Evolutionary conservation across 176 grass and related monocot genomes (phyloP), one percentile per base, ranked within the genome.

Genomic region (Ensete glaucum): DNA sequence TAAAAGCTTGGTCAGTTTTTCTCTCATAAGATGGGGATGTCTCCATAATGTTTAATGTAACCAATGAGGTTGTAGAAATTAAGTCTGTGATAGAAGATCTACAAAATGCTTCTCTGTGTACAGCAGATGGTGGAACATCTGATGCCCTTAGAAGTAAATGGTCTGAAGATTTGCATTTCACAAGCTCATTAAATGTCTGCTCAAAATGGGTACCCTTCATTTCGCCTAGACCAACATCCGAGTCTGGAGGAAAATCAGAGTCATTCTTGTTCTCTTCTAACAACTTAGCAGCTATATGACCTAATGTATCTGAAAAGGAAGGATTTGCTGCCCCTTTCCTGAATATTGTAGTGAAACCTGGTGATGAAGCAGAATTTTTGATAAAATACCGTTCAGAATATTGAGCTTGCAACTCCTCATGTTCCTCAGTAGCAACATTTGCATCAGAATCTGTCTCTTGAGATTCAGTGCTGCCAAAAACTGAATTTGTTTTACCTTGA

Each of bases 381-480:
- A 26, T 52, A 26, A 56, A 27, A 74, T 57, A 56, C 27, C 43
- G 72, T 56, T 29, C 3, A 26, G 22, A 54, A 25, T 25, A 55
- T 17, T 54, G 51, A 15, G 20, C 11, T 54, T 73, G 25, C 12
- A 17, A 26, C 2, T 55, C 72, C 14, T 29, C 22, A 16, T 74
- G 53, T 56, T 77, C 70, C 27, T 54, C 60, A 25, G 59, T 67
- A 51, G 49, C 25, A 83, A 48, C 60, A 50, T 57, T 67, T 26
- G 27, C 25, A 83, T 89, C 78, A 56, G 82, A 74, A 80, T 54
- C 79, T 17, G 55, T 43, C 24, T 79, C 86, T 64, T 53, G 64
- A 16, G 82, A 76, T 58, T 74, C 67, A 43, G 83, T 52, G 10
- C 0, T 25, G 67, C 75, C 24, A 51, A 82, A 73, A 27, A 9